Conservation (phyloP, 2,329 filamentous ascomycete species). For the Corniculantispora saksenae region DNA sequence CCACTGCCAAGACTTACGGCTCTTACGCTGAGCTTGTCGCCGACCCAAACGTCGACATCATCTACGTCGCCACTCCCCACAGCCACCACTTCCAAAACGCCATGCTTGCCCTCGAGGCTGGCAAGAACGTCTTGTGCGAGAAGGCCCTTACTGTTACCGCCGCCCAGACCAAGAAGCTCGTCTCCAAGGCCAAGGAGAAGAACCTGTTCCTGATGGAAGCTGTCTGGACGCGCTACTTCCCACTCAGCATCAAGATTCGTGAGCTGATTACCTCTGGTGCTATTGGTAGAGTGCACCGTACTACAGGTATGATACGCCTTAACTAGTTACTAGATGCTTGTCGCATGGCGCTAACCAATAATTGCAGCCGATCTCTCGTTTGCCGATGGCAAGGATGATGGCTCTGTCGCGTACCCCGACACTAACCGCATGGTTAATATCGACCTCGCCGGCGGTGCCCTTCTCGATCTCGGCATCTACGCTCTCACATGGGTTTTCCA, state of each 20-base stretch:
- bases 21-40: constrained; percentile 80
- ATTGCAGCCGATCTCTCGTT: constrained; percentile 60
- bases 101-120: constrained; percentile 78
- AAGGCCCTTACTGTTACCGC: constrained; percentile 88
- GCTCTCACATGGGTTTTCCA: constrained; percentile 90
- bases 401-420: constrained; percentile 56
- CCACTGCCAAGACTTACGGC: constrained; percentile 70
- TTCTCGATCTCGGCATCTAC: constrained; percentile 87
- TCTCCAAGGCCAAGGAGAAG: constrained; percentile 71
- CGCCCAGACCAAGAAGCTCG: constrained; percentile 70
- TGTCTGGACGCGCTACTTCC: constrained; percentile 89
- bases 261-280: constrained; percentile 60
- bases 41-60: constrained; percentile 77
- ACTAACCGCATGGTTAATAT: constrained; percentile 78
- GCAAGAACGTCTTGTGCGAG: constrained; percentile 88
- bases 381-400: constrained; percentile 58
- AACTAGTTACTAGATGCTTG: not conserved
- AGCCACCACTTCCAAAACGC: constrained; percentile 92
- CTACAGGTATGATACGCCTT: constrained; percentile 43
- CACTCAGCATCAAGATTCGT: constrained; percentile 73
- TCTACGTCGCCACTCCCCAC: constrained; percentile 89
- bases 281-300: constrained; percentile 63
- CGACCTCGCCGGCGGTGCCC: constrained; percentile 77
- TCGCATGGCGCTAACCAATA: constrained; percentile 18
- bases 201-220: constrained; percentile 80